Percentiles rank a stretch among this genome's conserved stretches.
These are phyloP conservation scores for Herpetospermum pedunculosum DNA, from an alignment of 306 rosid species.

Conservation along the genomic window DNA sequence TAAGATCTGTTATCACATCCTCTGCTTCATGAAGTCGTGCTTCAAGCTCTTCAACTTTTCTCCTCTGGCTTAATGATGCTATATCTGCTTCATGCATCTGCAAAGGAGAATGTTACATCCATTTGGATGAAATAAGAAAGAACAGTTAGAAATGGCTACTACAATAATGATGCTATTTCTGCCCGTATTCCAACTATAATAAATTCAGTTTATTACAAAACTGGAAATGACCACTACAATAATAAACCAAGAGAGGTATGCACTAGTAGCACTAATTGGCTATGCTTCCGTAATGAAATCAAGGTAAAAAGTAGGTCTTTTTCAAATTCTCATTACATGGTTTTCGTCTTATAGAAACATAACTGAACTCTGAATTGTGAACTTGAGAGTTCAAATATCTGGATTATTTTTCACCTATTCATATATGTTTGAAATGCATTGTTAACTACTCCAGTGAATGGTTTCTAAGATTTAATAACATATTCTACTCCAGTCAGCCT, in stretches of 20 bases:
- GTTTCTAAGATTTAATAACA: not conserved
- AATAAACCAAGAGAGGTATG: not conserved
- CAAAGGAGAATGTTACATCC: slow-evolving; percentile 8
- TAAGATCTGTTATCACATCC: slow-evolving; percentile 55
- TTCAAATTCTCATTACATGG: not conserved
- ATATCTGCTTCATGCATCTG: slow-evolving; percentile 47
- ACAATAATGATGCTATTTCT: not conserved
- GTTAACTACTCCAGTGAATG: not conserved
- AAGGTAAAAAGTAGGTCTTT: not conserved
- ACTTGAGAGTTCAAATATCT: not conserved
- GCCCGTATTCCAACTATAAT: not conserved
- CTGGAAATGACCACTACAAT: not conserved
- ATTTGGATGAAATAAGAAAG: not conserved
- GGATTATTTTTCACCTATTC: not conserved
- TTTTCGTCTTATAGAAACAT: not conserved
- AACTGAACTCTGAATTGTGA: not conserved
- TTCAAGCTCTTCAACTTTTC: slow-evolving; percentile 56
- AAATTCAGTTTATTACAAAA: not conserved
- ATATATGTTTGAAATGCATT: not conserved
- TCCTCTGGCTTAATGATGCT: slow-evolving; percentile 32
- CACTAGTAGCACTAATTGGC: not conserved
- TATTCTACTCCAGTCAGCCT: not conserved
- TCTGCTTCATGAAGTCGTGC: slow-evolving; percentile 66
- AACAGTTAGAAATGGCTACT: not conserved
- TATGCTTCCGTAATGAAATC: not conserved